Conservation (phyloP, 1,139 yeast genomes). For the Hansenula sp. region DNA sequence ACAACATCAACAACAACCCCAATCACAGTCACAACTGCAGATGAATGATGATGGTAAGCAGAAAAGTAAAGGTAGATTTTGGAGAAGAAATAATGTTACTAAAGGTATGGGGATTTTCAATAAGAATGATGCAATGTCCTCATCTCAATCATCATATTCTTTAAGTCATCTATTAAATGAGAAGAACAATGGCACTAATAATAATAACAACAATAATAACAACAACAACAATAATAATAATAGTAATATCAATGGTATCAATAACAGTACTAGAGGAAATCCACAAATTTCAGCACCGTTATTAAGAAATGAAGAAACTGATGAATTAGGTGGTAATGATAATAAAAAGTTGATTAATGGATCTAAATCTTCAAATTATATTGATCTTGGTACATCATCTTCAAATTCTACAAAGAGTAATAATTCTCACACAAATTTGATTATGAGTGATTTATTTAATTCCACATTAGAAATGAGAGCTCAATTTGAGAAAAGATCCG, state of each 20-base stretch:
- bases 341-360: conserved; percentile 22
- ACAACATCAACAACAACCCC: not conserved
- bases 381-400: conserved; percentile 9
- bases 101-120: conserved; percentile 3
- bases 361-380: conserved; percentile 4
- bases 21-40: conserved; percentile 4
- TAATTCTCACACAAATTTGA: conserved; percentile 5
- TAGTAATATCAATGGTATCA: not conserved
- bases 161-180: conserved; percentile 25
- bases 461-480: conserved; percentile 54
- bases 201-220: conserved; percentile 1
- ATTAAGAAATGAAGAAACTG: conserved; percentile 28
- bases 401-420: conserved; percentile 6
- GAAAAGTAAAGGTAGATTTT: conserved; percentile 37
- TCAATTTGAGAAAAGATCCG: conserved; percentile 50
- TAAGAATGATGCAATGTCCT: conserved; percentile 7
- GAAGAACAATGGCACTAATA: conserved; percentile 10
- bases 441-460: conserved; percentile 24
- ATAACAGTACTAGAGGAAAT: conserved; percentile 7
- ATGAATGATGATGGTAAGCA: conserved; percentile 18
- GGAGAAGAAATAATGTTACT: conserved; percentile 36
- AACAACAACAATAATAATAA: conserved; percentile 3
- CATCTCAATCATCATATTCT: conserved; percentile 19
- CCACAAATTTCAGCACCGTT: conserved; percentile 32
- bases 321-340: conserved; percentile 28